Base-by-base conservation (phyloP, 2,329 filamentous ascomycete species). In the Periconia digitata region DNA sequence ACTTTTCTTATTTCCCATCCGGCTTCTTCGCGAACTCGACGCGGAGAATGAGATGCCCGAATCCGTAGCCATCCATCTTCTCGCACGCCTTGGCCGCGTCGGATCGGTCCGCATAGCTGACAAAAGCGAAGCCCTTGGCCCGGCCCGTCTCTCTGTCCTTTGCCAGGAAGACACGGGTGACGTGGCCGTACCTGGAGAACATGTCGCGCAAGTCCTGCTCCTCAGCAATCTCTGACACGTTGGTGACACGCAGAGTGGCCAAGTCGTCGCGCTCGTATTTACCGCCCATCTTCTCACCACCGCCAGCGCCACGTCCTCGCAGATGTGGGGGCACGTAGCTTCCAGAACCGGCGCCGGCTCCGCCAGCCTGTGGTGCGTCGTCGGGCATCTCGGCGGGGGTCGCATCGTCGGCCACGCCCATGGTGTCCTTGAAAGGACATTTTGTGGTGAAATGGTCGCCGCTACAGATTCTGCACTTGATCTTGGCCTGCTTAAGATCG, bases 341-440 rank as follows among this genome's bases (percentile, higher is more conserved):
- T 60, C 87, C 89, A 73, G 88, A 87, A 53, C 84, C 84, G 40
- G 74, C 76, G 44, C 84, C 85, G 21, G 85, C 76, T 23, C 76
- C 81, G 50, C 84, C 87, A 38, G 59, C 62, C 23, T 66, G 76
- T 42, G 74, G 74, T 40, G 72, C 78, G 20, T 75, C 79, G 41
- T 72, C 74, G 22, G 74, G 78, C 38, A 70, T 74, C 29, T 68
- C 66, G 38, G 79, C 80, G 20, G 74, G 73, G 18, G 70, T 69
- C 34, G 69, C 70, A 55, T 75, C 76, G 56, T 76, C 76, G 53
- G 92, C 84, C 32, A 89, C 94, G 29, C 92, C 91, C 91, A 99
- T 96, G 64, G 92, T 99, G 73, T 97, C 94, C 81, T 97, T 99
- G 86, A 96, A 99, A 29, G 94, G 94, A 85, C 94, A 99, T 74